Evolutionary conservation across 2,329 filamentous ascomycete species (phyloP).

Genomic region (Diaporthe citri): DNA sequence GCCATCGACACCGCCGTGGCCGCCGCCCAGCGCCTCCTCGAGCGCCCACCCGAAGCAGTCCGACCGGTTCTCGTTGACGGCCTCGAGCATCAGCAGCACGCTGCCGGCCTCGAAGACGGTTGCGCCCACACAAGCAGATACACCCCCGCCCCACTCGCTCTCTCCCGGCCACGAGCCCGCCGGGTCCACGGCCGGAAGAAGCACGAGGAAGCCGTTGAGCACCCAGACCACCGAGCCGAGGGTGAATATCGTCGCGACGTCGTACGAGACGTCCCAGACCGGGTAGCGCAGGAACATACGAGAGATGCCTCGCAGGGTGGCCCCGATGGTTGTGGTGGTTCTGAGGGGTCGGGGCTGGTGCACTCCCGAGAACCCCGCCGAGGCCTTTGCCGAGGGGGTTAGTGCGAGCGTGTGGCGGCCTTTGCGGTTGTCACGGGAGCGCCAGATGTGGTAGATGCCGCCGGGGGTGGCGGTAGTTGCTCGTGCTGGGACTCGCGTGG

Average conservation of each 20-base stretch:
- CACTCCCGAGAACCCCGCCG: not conserved
- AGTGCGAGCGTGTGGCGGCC: slow-evolving; percentile 53
- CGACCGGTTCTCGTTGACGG: slow-evolving; percentile 74
- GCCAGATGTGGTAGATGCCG: slow-evolving; percentile 53
- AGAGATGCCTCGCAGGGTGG: slow-evolving; percentile 47
- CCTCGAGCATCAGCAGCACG: slow-evolving; percentile 73
- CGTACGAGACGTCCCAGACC: slow-evolving; percentile 58
- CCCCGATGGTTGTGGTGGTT: slow-evolving; percentile 45
- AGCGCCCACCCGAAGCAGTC: slow-evolving; percentile 79
- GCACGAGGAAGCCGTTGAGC: slow-evolving; percentile 74
- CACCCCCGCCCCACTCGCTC: slow-evolving; percentile 65
- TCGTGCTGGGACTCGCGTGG: not conserved
- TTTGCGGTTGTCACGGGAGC: slow-evolving; percentile 58
- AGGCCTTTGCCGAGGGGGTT: slow-evolving; percentile 34
- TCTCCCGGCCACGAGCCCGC: slow-evolving; percentile 67
- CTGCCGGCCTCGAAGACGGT: slow-evolving; percentile 76
- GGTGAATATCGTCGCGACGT: slow-evolving; percentile 56
- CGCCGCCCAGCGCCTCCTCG: slow-evolving; percentile 59
- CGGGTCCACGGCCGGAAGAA: slow-evolving; percentile 68
- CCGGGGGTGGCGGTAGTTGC: not conserved
- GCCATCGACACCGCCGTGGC: slow-evolving; percentile 39
- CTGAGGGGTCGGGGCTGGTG: slow-evolving; percentile 28
- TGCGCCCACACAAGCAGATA: slow-evolving; percentile 75
- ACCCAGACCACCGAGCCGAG: slow-evolving; percentile 62
- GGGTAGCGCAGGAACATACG: slow-evolving; percentile 54